Evolutionary conservation across 495 filamentous ascomycete genomes (phyloP).

Genomic region (Tuber calosporum): DNA sequence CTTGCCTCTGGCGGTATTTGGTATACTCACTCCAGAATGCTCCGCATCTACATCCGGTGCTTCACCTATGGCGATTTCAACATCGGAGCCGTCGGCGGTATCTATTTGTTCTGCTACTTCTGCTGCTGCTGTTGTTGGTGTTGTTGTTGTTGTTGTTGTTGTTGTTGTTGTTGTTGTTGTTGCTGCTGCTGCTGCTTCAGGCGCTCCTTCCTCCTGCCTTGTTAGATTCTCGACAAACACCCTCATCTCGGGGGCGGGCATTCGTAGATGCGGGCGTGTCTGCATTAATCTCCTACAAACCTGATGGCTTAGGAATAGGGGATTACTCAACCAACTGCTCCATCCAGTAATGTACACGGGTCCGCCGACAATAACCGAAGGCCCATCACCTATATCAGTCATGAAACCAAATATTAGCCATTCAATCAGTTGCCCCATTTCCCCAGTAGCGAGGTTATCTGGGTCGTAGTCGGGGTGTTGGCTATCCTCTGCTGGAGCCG

Average conservation of each 20-base stretch:
- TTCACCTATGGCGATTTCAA: not conserved
- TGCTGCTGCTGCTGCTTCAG: no score
- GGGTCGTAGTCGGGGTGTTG: not conserved
- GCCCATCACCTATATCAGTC: not conserved
- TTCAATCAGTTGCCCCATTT: constrained; percentile 25
- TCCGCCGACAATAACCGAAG: not conserved
- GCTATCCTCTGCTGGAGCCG: not conserved
- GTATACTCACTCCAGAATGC: not conserved
- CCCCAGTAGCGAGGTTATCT: not conserved
- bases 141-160: no score
- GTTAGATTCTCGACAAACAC: not conserved
- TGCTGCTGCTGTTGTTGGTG: no score
- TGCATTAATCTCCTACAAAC: constrained; percentile 7
- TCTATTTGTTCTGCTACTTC: not conserved
- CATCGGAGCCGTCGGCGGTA: not conserved
- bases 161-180: no score
- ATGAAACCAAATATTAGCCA: constrained; percentile 25
- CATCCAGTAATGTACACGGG: constrained; percentile 9
- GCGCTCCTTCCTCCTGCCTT: constrained; percentile 12
- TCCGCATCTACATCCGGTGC: not conserved
- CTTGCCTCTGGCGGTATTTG: not conserved
- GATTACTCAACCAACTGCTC: constrained; percentile 6
- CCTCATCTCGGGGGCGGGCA: constrained; percentile 12
- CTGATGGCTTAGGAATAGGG: not conserved
- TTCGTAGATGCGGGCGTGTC: constrained; percentile 15